Percentiles rank a stretch among this genome's conserved stretches.
Conservation (phyloP, 2,329 filamentous ascomycete genomes). For the Colletotrichum siamense region DNA sequence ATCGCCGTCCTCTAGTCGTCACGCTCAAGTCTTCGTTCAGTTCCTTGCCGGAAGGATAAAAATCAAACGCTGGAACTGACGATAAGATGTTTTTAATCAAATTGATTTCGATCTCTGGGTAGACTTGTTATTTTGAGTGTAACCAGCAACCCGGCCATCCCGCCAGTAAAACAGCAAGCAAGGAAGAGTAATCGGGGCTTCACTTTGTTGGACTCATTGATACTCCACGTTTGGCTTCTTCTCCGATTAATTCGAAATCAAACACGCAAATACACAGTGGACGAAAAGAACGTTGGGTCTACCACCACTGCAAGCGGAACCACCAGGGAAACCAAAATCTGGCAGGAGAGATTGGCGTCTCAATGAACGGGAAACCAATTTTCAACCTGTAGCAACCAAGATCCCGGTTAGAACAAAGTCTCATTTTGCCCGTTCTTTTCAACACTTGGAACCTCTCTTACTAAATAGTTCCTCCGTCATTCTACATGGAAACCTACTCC, state of each 20-base stretch:
- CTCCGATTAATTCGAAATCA: background rate
- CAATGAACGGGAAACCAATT: too few species aligned
- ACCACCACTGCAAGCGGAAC: rapidly evolving
- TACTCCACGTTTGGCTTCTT: background rate
- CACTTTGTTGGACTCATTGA: background rate
- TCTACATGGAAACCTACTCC: too few species aligned
- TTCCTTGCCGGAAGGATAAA: background rate
- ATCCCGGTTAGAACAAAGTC: too few species aligned
- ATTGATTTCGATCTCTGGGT: rapidly evolving
- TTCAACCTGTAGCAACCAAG: too few species aligned
- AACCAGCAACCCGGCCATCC: background rate
- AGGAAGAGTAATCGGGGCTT: background rate
- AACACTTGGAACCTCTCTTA: too few species aligned
- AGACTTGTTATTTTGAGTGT: background rate
- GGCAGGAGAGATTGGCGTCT: too few species aligned
- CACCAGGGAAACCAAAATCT: rapidly evolving
- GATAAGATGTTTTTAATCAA: background rate
- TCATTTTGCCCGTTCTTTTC: too few species aligned
- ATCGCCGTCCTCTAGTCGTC: too few species aligned
- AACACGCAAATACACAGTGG: background rate
- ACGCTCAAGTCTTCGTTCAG: too few species aligned
- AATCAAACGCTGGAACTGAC: rapidly evolving
- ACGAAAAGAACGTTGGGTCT: rapidly evolving
- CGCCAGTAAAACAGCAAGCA: background rate
- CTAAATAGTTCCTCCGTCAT: rapidly evolving